These are phyloP conservation scores for Microascus cirrosus DNA, from an alignment of 2,329 filamentous ascomycete genomes.

Conservation along the genomic window DNA sequence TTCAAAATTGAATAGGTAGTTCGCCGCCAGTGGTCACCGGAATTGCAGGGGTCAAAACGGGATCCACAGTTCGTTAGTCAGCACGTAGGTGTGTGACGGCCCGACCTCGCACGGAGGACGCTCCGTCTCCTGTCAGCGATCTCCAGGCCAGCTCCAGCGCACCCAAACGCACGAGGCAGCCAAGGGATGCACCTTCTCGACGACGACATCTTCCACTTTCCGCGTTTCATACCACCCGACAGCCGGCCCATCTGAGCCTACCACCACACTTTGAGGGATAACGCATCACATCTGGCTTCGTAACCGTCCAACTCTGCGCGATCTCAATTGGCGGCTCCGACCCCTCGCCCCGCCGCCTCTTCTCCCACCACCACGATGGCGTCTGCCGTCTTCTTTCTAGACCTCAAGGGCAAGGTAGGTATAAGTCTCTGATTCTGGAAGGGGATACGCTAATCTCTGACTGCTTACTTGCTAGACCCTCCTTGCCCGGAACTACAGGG, in stretches of 20 bases:
- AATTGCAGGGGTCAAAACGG: too few species aligned
- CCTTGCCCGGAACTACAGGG: constrained; percentile 93
- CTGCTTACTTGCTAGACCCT: constrained; percentile 65
- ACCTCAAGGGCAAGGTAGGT: constrained; percentile 95
- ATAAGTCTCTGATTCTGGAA: neutral
- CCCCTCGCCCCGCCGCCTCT: constrained; percentile 13
- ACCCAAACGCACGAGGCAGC: neutral
- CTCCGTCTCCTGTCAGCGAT: neutral
- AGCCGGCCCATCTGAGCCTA: neutral
- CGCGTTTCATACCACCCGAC: neutral
- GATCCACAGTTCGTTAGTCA: too few species aligned
- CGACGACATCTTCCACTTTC: neutral
- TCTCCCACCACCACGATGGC: constrained; percentile 55
- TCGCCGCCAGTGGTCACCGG: too few species aligned
- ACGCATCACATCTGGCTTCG: neutral
- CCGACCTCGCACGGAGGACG: too few species aligned
- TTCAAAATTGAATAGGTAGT: too few species aligned
- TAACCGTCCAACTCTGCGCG: neutral
- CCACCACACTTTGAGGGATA: neutral
- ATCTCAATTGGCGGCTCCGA: neutral
- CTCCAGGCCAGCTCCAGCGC: neutral
- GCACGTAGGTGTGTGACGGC: too few species aligned
- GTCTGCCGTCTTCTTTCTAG: constrained; percentile 95
- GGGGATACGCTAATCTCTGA: neutral
- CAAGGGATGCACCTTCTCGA: neutral